A percentile compares a stretch with the other conserved stretches of the same genome.
Evolutionary conservation across 2,329 filamentous ascomycete species (phyloP).

Genomic region (Iodosphaeria phyllophila): DNA sequence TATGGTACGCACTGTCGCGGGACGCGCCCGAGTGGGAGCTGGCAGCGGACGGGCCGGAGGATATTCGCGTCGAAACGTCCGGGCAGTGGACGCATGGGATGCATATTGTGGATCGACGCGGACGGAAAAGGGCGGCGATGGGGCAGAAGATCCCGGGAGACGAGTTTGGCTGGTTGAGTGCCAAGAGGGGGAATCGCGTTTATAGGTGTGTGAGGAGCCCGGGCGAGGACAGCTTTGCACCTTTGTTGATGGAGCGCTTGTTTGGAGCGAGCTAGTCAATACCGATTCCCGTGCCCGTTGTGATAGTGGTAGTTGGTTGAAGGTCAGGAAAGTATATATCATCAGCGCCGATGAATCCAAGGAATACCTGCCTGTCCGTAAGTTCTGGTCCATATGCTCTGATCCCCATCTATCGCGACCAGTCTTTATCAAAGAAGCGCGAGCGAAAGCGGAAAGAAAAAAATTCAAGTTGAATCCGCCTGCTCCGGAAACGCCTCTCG

Average conservation of each 20-base stretch:
- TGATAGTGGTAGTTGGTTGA: neutral
- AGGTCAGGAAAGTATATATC: too few species aligned
- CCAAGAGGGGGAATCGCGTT: constrained; percentile 59
- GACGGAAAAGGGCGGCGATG: constrained; percentile 31
- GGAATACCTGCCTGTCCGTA: too few species aligned
- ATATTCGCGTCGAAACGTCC: constrained; percentile 73
- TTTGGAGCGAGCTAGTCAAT: constrained; percentile 26
- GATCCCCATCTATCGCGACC: too few species aligned
- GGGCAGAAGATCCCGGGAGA: constrained; percentile 46
- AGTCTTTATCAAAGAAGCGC: too few species aligned
- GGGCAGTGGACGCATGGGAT: constrained; percentile 93
- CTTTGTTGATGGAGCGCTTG: constrained; percentile 43
- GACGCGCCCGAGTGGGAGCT: constrained; percentile 37
- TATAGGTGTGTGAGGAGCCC: constrained; percentile 54
- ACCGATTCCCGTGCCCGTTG: too few species aligned
- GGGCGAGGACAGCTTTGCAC: constrained; percentile 47
- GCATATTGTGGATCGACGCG: constrained; percentile 65
- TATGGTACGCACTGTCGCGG: constrained; percentile 58
- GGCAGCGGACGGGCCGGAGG: constrained; percentile 41
- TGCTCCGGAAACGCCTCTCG: too few species aligned
- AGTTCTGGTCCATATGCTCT: too few species aligned
- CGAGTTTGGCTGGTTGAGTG: constrained; percentile 56
- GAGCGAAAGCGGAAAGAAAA: too few species aligned
- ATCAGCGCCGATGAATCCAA: too few species aligned
- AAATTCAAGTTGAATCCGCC: too few species aligned